Base-by-base conservation (phyloP, 2,329 filamentous ascomycete genomes). In the Dactylellina parvicollis region DNA sequence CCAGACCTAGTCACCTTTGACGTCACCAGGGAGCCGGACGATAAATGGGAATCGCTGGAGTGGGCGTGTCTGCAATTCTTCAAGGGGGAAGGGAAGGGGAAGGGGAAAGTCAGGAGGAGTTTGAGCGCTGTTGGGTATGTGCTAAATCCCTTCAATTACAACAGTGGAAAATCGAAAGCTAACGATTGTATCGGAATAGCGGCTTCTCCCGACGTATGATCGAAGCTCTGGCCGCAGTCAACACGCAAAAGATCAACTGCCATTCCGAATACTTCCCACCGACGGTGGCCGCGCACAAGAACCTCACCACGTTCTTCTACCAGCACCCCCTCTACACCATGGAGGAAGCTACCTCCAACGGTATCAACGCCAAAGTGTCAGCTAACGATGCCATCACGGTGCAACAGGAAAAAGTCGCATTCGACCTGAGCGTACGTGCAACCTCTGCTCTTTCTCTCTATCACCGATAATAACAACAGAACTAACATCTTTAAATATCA, bases 261-360 rank as follows among this genome's bases (percentile, higher is more conserved):
- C 54, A 66, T 30, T 65, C 60, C 7, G 69, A 65, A 7, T 73
- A 73, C 60, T 73, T 73, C 28, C 16, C 69, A n/a, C 60, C 69
- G 38, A 73, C 69, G 2, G 69, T 60, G 7, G 69, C 69, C 2
- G 52, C 60, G 3, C 60, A 73, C 54, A 55, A 44, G 32, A 36
- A 73, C 30, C 69, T 73, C 55, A 73, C 69, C 10, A 66, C 69
- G 2, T 73, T 73, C 32, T 73, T 66, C 60, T 73, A 66, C 32
- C 69, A 73, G 28, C 69, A 73, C n/a, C 69, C 69, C 24, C 47
- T 73, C 0, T 73, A 73, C 20, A 60, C 54, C 5, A 4, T 59
- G 2, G 55, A 61, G 26, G 44, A 47, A 40, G 14, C 24, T 7
- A 20, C 16, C 10, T 38, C 54, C 2, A 60, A 60, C 4, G 30